Evolutionary conservation across 305 asterid genomes (phyloP).

Genomic region (Withania somnifera): DNA sequence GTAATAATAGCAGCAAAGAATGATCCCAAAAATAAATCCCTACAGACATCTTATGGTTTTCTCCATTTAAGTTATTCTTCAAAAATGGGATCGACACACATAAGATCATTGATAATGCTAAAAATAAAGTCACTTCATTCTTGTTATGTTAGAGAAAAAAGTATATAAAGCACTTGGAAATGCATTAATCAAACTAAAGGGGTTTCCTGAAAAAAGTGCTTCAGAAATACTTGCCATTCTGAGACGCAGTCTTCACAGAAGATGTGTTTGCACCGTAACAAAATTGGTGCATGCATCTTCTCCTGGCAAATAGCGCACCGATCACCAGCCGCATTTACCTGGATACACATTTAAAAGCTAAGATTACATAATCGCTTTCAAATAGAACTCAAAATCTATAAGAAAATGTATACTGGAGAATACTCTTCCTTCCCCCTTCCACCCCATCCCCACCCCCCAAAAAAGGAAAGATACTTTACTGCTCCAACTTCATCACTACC

Average conservation of each 20-base stretch:
- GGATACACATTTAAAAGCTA: not conserved
- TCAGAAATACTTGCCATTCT: constrained; percentile 22
- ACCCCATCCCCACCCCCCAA: too few relatives aligned
- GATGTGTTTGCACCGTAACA: constrained; percentile 30
- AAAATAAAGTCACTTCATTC: not conserved
- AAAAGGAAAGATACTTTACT: not conserved
- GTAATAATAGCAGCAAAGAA: not conserved
- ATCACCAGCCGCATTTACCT: constrained; percentile 35
- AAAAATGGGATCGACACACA: not conserved
- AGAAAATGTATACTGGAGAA: not conserved
- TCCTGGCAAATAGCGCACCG: constrained; percentile 41
- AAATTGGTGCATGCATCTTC: constrained; percentile 31
- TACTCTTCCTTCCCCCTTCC: not conserved
- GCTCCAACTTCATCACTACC: not conserved
- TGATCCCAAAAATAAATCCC: not conserved
- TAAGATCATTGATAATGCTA: not conserved
- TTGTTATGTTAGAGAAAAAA: not conserved
- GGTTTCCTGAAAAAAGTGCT: not conserved
- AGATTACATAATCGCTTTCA: not conserved
- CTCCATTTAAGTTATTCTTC: not conserved
- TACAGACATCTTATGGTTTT: not conserved
- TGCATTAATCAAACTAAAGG: not conserved
- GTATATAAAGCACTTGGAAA: not conserved
- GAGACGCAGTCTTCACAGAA: constrained; percentile 42
- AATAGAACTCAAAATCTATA: not conserved